phyloP scores from a whole-genome alignment of 2,329 filamentous ascomycete species.

The Lachnellula subtilissima region DNA sequence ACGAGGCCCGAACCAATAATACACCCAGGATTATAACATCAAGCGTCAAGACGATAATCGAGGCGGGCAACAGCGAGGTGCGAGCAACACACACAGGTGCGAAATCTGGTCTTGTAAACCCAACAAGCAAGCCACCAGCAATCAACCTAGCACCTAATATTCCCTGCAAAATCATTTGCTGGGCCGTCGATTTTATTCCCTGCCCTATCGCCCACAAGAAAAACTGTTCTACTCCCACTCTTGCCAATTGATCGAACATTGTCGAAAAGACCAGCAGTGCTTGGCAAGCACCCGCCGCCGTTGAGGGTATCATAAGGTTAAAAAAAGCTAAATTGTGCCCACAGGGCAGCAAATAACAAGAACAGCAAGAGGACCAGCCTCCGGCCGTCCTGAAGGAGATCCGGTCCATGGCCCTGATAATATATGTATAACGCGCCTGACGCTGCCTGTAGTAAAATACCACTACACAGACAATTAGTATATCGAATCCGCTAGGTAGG shows the following conservation, averaged over 20 bases:
- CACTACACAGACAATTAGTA: slow-evolving; percentile 25
- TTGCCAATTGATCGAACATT: slow-evolving; percentile 30
- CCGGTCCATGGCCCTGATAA: slow-evolving; percentile 28
- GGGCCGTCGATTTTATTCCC: slow-evolving; percentile 24
- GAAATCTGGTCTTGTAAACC: slow-evolving; percentile 30
- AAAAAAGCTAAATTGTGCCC: slow-evolving; percentile 31
- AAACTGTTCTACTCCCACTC: slow-evolving; percentile 30
- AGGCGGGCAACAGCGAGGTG: slow-evolving; percentile 25
- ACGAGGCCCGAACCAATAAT: slow-evolving; percentile 22
- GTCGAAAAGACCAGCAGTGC: slow-evolving; percentile 27
- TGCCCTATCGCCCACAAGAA: slow-evolving; percentile 31
- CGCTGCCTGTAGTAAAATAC: slow-evolving; percentile 31
- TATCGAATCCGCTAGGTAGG: not conserved
- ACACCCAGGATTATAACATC: slow-evolving; percentile 29
- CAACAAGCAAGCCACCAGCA: slow-evolving; percentile 28
- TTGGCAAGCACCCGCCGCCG: slow-evolving; percentile 24
- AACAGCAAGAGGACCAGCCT: slow-evolving; percentile 36
- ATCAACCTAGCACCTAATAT: slow-evolving; percentile 26
- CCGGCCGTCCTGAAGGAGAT: slow-evolving; percentile 31
- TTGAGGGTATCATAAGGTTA: slow-evolving; percentile 24
- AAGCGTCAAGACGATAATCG: slow-evolving; percentile 28
- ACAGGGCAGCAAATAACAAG: slow-evolving; percentile 30
- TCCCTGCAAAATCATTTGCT: slow-evolving; percentile 26
- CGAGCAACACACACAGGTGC: slow-evolving; percentile 29
- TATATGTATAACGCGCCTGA: slow-evolving; percentile 28